phyloP scores from a whole-genome alignment of 1,284 basidiomycete genomes.

The Moniliophthora roreri region DNA sequence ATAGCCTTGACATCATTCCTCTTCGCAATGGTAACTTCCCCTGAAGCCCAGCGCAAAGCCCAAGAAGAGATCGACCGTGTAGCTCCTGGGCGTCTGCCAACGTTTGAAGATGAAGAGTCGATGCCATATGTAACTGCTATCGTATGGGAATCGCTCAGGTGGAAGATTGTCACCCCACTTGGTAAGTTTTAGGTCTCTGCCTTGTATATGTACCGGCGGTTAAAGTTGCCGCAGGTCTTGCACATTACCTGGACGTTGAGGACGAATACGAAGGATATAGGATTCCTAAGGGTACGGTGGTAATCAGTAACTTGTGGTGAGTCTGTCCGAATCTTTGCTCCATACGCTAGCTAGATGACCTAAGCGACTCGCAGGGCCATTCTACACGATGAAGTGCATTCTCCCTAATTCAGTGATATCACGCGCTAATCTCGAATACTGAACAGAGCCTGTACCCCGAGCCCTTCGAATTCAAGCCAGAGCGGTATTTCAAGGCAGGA shows the following conservation, averaged over 20 bases:
- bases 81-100: conserved; percentile 4
- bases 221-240: no score
- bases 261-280: conserved; percentile 13
- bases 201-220: not conserved
- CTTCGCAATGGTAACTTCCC: conserved; percentile 3
- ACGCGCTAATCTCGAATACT: not conserved
- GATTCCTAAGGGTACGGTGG: conserved; percentile 5
- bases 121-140: conserved; percentile 7
- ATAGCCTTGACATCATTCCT: not conserved
- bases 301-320: conserved; percentile 10
- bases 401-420: not conserved
- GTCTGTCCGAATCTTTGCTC: not conserved
- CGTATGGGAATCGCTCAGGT: not conserved
- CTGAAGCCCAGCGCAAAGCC: conserved; percentile 7
- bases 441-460: not conserved
- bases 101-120: not conserved
- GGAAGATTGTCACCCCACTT: conserved; percentile 6
- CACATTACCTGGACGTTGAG: conserved; percentile 5
- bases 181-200: not conserved
- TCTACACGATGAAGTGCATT: conserved; percentile 6
- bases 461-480: conserved; percentile 4
- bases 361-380: conserved; percentile 3
- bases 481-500: not conserved
- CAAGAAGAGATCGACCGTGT: conserved; percentile 13
- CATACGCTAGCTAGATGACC: not conserved